phyloP scores from a whole-genome alignment of 495 filamentous ascomycete genomes.

The Penicillium goetzii region DNA sequence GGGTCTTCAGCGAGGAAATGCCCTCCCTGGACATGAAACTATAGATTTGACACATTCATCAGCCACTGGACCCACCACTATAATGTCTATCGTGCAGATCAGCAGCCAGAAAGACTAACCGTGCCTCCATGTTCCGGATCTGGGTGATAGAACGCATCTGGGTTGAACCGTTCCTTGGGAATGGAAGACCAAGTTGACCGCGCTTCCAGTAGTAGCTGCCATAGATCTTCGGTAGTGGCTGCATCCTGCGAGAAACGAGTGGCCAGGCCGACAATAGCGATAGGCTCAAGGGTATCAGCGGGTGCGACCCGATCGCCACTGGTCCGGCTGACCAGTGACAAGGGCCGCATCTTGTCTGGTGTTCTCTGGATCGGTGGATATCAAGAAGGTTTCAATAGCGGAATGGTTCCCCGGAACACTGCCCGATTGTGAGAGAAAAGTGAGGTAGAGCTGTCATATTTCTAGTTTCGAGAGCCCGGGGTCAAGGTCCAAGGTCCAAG shows the following conservation, averaged over 20 bases:
- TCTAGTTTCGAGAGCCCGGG: constrained; percentile 4
- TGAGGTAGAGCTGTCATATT: constrained; percentile 15
- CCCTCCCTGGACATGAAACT: constrained; percentile 32
- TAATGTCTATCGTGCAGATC: not conserved
- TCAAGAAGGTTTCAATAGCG: constrained; percentile 6
- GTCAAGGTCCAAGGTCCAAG: constrained; percentile 10
- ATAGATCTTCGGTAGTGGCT: constrained; percentile 47
- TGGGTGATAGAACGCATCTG: constrained; percentile 49
- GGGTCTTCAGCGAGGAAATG: constrained; percentile 43
- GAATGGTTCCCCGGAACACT: constrained; percentile 5
- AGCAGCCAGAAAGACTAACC: constrained; percentile 17
- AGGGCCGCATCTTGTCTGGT: constrained; percentile 18
- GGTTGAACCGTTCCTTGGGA: constrained; percentile 59
- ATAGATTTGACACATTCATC: constrained; percentile 5
- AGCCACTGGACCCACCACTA: not conserved
- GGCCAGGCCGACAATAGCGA: constrained; percentile 61
- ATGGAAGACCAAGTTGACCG: constrained; percentile 52
- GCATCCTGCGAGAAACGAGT: constrained; percentile 58
- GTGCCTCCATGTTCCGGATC: constrained; percentile 37
- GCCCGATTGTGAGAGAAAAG: not conserved
- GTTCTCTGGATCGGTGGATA: not conserved
- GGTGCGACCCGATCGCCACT: constrained; percentile 2
- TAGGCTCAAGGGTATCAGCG: constrained; percentile 40
- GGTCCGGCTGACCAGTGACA: constrained; percentile 6
- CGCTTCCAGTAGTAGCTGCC: constrained; percentile 48